These are phyloP conservation scores for Malassezia brasiliensis DNA, from an alignment of 1,284 basidiomycete species.

Conservation along the genomic window DNA sequence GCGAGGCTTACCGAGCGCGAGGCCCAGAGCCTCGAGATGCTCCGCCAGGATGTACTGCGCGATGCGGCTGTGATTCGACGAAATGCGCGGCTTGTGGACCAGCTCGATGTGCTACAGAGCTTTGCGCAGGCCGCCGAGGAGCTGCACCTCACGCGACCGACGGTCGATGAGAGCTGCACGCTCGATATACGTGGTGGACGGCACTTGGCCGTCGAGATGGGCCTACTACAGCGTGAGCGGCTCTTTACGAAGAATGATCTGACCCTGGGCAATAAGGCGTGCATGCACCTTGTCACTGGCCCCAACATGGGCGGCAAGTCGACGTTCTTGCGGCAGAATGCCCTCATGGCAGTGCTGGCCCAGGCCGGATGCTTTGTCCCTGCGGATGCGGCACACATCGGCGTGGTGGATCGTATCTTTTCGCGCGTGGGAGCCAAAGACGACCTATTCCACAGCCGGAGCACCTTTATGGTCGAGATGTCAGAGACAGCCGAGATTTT, in stretches of 20 bases:
- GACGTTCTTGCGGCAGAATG: constrained; percentile 81
- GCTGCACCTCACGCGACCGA: constrained; percentile 65
- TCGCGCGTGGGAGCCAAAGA: constrained; percentile 92
- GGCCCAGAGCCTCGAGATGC: constrained; percentile 24
- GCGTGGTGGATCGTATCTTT: constrained; percentile 82
- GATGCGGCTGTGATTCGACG: constrained; percentile 50
- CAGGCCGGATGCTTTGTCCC: constrained; percentile 90
- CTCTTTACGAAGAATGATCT: constrained; percentile 61
- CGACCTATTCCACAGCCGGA: constrained; percentile 80
- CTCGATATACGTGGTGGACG: constrained; percentile 66
- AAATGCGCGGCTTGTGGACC: constrained; percentile 74
- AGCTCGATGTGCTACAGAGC: constrained; percentile 72
- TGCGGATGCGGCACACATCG: constrained; percentile 65
- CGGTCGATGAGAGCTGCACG: constrained; percentile 54
- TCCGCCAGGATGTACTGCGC: constrained; percentile 28
- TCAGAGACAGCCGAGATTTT: constrained; percentile 55
- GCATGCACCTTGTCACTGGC: constrained; percentile 73
- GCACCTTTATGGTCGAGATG: constrained; percentile 71
- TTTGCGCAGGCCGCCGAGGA: constrained; percentile 76
- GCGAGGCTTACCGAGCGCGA: constrained; percentile 27
- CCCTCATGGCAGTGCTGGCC: constrained; percentile 78
- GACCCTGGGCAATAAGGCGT: constrained; percentile 55
- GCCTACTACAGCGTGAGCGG: constrained; percentile 57
- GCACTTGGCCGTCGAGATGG: constrained; percentile 85
- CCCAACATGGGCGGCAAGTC: constrained; percentile 94